These are phyloP conservation scores for Prunus fruticosa DNA, from an alignment of 306 rosid genomes.

Conservation along the genomic window DNA sequence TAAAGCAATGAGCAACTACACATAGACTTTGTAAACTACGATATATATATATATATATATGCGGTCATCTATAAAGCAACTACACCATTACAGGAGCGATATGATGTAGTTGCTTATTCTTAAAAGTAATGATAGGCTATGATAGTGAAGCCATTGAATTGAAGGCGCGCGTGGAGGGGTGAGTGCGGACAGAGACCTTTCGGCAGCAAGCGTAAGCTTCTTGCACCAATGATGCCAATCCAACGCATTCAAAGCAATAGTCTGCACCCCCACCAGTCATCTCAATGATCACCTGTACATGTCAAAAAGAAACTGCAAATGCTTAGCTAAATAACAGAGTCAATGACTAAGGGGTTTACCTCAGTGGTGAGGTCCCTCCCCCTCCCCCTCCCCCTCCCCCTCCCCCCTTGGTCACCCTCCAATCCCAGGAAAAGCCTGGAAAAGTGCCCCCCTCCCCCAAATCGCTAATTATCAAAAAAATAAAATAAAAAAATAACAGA, in stretches of 20 bases:
- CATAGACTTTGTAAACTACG: not conserved
- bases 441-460: no score
- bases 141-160: not conserved
- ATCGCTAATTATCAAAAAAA: no score
- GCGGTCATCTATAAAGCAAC: not conserved
- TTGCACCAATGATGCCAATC: constrained; percentile 61
- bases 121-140: not conserved
- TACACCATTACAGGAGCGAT: not conserved
- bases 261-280: constrained; percentile 79
- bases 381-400: no score
- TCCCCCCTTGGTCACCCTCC: no score
- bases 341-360: no score
- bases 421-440: no score
- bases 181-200: constrained; percentile 6
- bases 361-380: no score
- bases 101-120: not conserved
- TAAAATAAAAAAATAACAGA: not conserved
- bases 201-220: constrained; percentile 83
- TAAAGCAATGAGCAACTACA: not conserved
- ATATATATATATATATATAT: not conserved
- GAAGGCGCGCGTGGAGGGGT: not conserved
- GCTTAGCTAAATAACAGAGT: not conserved
- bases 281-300: constrained; percentile 49
- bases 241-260: constrained; percentile 87
- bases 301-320: not conserved